phyloP scores from a whole-genome alignment of 371 early-diverging fungal genomes.

The Lichtheimia hyalospora region DNA sequence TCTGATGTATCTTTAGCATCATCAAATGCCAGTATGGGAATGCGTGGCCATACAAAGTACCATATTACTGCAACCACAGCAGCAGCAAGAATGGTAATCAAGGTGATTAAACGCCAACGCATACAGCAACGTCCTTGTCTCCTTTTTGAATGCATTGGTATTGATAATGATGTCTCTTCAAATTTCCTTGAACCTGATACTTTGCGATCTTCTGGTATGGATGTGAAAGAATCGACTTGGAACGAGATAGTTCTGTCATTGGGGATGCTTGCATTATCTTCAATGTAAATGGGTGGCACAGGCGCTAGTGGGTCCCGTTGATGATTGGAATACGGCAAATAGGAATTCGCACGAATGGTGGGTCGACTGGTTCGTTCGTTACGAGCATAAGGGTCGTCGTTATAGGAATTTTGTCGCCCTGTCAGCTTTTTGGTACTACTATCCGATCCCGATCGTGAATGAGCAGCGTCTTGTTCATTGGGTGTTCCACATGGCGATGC shows the following conservation, averaged over 20 bases:
- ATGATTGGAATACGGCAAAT: slow-evolving; percentile 49
- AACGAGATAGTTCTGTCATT: slow-evolving; percentile 26
- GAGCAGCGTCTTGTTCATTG: slow-evolving; percentile 2
- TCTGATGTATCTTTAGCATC: slow-evolving; percentile 20
- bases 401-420: slow-evolving; percentile 1
- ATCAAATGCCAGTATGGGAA: slow-evolving; percentile 19
- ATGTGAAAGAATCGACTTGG: slow-evolving; percentile 23
- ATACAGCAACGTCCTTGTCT: slow-evolving; percentile 16
- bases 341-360: slow-evolving; percentile 39
- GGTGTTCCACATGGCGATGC: background rate
- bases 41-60: slow-evolving; percentile 48
- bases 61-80: slow-evolving; percentile 25
- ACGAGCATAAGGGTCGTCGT: slow-evolving; percentile 39
- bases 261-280: slow-evolving; percentile 30
- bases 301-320: slow-evolving; percentile 29
- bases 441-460: slow-evolving; percentile 42
- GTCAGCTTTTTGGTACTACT: slow-evolving; percentile 37
- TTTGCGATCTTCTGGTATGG: slow-evolving; percentile 34
- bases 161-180: slow-evolving; percentile 12
- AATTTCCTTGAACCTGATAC: slow-evolving; percentile 13
- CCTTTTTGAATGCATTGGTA: slow-evolving; percentile 14
- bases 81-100: slow-evolving; percentile 19
- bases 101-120: slow-evolving; percentile 17
- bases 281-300: slow-evolving; percentile 38
- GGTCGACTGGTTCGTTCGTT: slow-evolving; percentile 1